Evolutionary conservation across 2,329 filamentous ascomycete genomes (phyloP).

Genomic region (Pseudogymnoascus sp.): DNA sequence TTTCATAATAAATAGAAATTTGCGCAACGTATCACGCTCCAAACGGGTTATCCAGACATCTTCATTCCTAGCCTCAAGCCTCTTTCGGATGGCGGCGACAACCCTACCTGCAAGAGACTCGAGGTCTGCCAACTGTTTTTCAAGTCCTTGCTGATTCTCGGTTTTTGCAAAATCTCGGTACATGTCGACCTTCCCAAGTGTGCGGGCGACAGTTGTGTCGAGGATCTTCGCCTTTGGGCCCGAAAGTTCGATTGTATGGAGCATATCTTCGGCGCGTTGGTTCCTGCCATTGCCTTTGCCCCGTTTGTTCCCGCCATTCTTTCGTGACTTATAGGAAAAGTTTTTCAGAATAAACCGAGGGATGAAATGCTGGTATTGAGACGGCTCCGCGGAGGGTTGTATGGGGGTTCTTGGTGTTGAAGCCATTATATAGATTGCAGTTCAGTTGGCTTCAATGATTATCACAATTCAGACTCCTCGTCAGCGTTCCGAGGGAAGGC

Average conservation of each 20-base stretch:
- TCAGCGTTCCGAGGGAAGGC: background rate
- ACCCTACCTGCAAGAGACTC: constrained; percentile 24
- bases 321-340: constrained; percentile 24
- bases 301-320: constrained; percentile 12
- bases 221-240: constrained; percentile 11
- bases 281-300: constrained; percentile 14
- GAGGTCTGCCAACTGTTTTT: constrained; percentile 26
- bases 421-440: background rate
- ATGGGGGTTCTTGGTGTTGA: background rate
- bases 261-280: constrained; percentile 19
- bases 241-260: constrained; percentile 24
- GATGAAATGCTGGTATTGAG: constrained; percentile 33
- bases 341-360: constrained; percentile 33
- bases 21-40: constrained; percentile 36
- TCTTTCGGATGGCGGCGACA: constrained; percentile 21
- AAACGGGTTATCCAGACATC: constrained; percentile 29
- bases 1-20: constrained; percentile 42
- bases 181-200: constrained; percentile 30
- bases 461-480: background rate
- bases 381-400: background rate
- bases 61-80: constrained; percentile 21
- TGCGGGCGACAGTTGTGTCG: constrained; percentile 22
- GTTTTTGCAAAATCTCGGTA: constrained; percentile 27
- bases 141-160: constrained; percentile 25
- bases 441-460: background rate